Conservation (phyloP, 2,329 filamentous ascomycete genomes). For the Scedosporium dehoogii region DNA sequence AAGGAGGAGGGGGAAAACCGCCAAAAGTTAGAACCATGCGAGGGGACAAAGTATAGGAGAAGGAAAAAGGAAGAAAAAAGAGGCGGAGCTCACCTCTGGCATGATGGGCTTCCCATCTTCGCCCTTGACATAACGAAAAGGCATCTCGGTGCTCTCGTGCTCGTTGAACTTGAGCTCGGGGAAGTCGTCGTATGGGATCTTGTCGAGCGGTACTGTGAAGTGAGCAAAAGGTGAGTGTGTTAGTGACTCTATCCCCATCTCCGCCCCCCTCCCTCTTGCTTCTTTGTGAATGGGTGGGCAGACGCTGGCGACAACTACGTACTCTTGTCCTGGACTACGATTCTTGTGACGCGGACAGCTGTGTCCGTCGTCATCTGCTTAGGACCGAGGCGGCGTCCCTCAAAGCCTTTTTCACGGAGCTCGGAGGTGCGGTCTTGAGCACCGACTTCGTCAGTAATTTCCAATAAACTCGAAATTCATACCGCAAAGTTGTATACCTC, state of each 20-base stretch:
- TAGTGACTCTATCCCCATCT: background rate
- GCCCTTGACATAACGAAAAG: constrained; percentile 85
- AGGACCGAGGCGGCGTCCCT: constrained; percentile 76
- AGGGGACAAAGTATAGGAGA: background rate
- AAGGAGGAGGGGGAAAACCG: background rate
- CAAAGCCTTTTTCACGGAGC: constrained; percentile 84
- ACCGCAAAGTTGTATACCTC: constrained; percentile 46
- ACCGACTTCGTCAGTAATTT: background rate
- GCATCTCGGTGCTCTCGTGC: constrained; percentile 94
- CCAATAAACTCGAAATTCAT: constrained; percentile 6
- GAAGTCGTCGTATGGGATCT: constrained; percentile 76
- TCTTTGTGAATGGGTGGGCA: background rate
- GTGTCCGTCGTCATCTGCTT: constrained; percentile 99
- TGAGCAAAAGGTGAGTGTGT: background rate
- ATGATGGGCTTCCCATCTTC: constrained; percentile 73
- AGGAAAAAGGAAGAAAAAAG: background rate
- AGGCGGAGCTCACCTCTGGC: constrained; percentile 58
- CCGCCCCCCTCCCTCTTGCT: too few relatives aligned
- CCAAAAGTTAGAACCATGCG: background rate
- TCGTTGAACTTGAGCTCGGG: constrained; percentile 85
- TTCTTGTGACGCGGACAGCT: constrained; percentile 83
- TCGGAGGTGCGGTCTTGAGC: constrained; percentile 82
- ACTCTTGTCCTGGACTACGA: constrained; percentile 81
- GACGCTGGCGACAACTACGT: constrained; percentile 18
- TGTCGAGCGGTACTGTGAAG: constrained; percentile 57